Conservation (phyloP, 768 basidiomycete species). For the Boletus patriciae region DNA sequence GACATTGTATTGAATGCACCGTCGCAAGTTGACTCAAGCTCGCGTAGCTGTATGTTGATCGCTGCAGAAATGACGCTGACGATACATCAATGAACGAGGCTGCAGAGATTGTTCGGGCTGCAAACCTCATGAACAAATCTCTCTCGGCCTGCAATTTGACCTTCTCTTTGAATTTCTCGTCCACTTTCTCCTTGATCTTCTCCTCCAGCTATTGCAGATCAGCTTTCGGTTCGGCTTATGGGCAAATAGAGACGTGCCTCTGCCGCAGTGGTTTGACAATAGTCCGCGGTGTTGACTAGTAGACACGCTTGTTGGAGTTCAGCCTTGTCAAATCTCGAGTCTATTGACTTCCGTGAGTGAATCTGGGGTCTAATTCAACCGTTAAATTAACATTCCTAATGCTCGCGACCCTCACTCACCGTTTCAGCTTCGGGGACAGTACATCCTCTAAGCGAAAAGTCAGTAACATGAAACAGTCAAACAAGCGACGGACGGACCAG, state of each 20-base stretch:
- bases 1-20: conserved; percentile 73
- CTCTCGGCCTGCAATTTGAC: conserved; percentile 82
- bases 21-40: conserved; percentile 85
- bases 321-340: conserved; percentile 71
- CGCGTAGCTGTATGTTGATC: conserved; percentile 75
- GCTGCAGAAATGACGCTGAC: conserved; percentile 80
- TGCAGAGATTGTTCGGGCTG: not conserved
- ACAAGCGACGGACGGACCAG: conserved; percentile 51
- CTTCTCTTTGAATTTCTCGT: conserved; percentile 72
- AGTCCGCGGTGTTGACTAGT: conserved; percentile 97
- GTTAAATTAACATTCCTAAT: conserved; percentile 1
- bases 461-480: not conserved
- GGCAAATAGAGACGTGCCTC: conserved; percentile 52
- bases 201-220: conserved; percentile 72
- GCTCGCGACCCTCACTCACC: conserved; percentile 41
- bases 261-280: conserved; percentile 87
- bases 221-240: not conserved
- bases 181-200: conserved; percentile 80
- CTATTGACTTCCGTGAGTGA: conserved; percentile 65
- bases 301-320: conserved; percentile 83
- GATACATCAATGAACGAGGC: not conserved
- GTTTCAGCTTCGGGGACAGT: conserved; percentile 68
- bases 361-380: conserved; percentile 38
- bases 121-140: conserved; percentile 86
- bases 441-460: conserved; percentile 72